phyloP scores from a whole-genome alignment of 2,329 filamentous ascomycete genomes.

The Cyanodermella asteris region DNA sequence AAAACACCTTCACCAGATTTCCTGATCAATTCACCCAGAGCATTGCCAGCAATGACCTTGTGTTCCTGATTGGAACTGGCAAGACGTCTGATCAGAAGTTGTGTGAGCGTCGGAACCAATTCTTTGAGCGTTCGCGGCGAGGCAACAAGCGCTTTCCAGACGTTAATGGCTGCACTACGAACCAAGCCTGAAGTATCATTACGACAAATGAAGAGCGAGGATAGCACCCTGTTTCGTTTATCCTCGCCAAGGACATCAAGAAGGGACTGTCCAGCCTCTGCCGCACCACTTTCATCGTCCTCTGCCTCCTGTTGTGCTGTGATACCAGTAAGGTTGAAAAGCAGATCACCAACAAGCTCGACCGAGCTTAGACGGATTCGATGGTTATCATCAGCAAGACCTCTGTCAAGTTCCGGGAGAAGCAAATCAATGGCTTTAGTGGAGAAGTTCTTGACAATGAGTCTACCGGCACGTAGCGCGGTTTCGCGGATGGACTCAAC shows the following conservation, averaged over 20 bases:
- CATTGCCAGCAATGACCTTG: conserved; percentile 95
- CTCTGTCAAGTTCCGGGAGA: conserved; percentile 82
- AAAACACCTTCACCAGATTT: conserved; percentile 91
- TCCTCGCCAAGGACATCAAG: conserved; percentile 88
- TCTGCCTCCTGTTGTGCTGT: conserved; percentile 58
- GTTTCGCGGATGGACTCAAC: conserved; percentile 92
- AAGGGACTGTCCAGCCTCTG: conserved; percentile 79
- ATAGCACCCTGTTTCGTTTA: conserved; percentile 88
- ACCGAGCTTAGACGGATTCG: conserved; percentile 96
- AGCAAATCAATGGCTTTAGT: conserved; percentile 84
- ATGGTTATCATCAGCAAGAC: conserved; percentile 91
- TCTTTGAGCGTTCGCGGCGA: conserved; percentile 86
- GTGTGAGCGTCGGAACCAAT: conserved; percentile 79
- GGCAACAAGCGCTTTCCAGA: conserved; percentile 94
- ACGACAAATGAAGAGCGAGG: conserved; percentile 91
- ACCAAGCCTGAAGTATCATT: conserved; percentile 90
- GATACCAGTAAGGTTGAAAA: conserved; percentile 95
- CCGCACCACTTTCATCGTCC: conserved; percentile 52
- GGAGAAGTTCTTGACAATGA: conserved; percentile 96
- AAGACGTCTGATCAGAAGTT: conserved; percentile 80
- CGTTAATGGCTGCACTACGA: conserved; percentile 66
- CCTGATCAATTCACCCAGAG: conserved; percentile 84
- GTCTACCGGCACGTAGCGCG: conserved; percentile 75
- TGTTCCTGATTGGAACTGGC: conserved; percentile 96
- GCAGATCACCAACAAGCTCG: conserved; percentile 82